Conservation (phyloP, 176 grass and related monocot species). For the Triticum aestivum region IWGSC_CS_RefSeq_v2.1 NC_057794.1:443596949-443597448, state of each 20-base stretch:
- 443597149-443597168: constrained; percentile 39
- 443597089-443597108: constrained; percentile 48
- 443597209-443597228: not conserved
- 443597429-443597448: not conserved
- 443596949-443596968: constrained; percentile 36
- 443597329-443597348: not conserved
- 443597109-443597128: constrained; percentile 65
- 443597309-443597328: not conserved
- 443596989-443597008: not conserved
- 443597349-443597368: not conserved
- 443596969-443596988: not conserved
- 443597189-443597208: not conserved
- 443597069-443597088: constrained; percentile 52
- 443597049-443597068: constrained; percentile 59
- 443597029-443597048: constrained; percentile 35
- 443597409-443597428: not conserved
- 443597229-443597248: not conserved
- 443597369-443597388: not conserved
- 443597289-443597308: not conserved
- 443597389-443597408: not conserved
- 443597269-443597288: not conserved
- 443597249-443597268: not conserved
- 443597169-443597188: not conserved
- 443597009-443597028: not conserved
- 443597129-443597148: constrained; percentile 49